A percentile compares a stretch with the other conserved stretches of the same genome.
Evolutionary conservation across 1,139 yeast species (phyloP).

Genomic region (Debaryomyces coudertii): DNA sequence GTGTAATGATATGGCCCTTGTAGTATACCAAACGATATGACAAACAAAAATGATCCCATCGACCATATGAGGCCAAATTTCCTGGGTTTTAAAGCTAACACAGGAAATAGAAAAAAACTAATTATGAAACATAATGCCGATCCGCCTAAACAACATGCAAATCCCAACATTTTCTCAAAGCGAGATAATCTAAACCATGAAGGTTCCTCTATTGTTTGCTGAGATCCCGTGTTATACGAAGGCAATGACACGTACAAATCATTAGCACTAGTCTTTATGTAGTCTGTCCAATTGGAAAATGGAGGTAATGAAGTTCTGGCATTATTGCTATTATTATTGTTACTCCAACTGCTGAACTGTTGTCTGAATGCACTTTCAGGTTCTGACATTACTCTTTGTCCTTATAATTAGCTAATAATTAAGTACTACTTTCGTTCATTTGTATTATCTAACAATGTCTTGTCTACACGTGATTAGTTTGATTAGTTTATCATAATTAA

Average conservation of each 20-base stretch:
- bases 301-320: slow-evolving; percentile 25
- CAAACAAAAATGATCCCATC: slow-evolving; percentile 83
- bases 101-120: slow-evolving; percentile 85
- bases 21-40: slow-evolving; percentile 83
- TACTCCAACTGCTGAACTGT: slow-evolving; percentile 47
- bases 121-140: slow-evolving; percentile 78
- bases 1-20: slow-evolving; percentile 89
- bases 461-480: not conserved
- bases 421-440: not conserved
- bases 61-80: slow-evolving; percentile 93
- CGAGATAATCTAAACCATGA: slow-evolving; percentile 66
- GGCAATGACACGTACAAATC: slow-evolving; percentile 47
- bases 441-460: not conserved
- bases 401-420: not conserved
- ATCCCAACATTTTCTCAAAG: slow-evolving; percentile 79
- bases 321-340: slow-evolving; percentile 17
- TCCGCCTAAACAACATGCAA: slow-evolving; percentile 75
- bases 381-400: slow-evolving; percentile 33
- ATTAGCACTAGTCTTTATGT: slow-evolving; percentile 45
- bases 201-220: slow-evolving; percentile 42
- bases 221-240: slow-evolving; percentile 29
- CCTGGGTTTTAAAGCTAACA: slow-evolving; percentile 84
- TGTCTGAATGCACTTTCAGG: slow-evolving; percentile 47
- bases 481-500: not conserved
- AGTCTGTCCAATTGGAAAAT: slow-evolving; percentile 51